Conservation (phyloP, 208 protist species). For the Leishmania lainsoni region DNA sequence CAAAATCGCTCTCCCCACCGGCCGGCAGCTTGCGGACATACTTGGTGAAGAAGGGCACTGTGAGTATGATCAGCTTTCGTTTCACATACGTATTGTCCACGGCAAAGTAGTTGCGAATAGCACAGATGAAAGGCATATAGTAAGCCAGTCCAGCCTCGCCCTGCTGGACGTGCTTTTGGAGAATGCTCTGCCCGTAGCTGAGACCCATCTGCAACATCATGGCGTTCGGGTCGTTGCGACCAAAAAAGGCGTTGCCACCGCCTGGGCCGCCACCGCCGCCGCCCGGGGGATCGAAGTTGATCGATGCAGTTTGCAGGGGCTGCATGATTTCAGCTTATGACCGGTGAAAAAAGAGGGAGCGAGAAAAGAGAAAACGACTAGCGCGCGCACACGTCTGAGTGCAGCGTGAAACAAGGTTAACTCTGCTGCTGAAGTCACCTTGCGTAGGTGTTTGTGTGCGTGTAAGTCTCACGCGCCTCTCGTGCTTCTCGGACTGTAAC, state of each 20-base stretch:
- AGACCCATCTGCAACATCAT: constrained; percentile 82
- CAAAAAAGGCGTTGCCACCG: constrained; percentile 13
- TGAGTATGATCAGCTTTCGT: constrained; percentile 65
- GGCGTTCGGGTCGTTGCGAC: constrained; percentile 27
- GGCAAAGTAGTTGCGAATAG: constrained; percentile 65
- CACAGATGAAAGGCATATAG: constrained; percentile 64
- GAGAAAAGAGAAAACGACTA: constrained; percentile 15
- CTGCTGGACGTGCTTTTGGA: constrained; percentile 65
- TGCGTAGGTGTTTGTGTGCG: background rate
- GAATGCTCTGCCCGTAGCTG: constrained; percentile 73
- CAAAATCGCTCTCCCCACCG: constrained; percentile 23
- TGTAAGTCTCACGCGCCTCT: background rate
- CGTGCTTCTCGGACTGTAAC: background rate
- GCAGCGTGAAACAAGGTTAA: background rate
- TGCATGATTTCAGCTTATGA: background rate
- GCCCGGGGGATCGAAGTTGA: constrained; percentile 27
- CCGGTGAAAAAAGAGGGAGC: constrained; percentile 12
- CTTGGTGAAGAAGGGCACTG: constrained; percentile 72
- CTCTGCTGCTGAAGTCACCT: background rate
- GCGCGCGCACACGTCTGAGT: background rate
- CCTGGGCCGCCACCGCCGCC: background rate
- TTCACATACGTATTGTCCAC: constrained; percentile 85
- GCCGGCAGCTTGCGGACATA: constrained; percentile 14
- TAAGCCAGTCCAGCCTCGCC: constrained; percentile 52
- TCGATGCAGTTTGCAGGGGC: constrained; percentile 23